Conservation (phyloP, 495 filamentous ascomycete species). For the Penicillium flavigenum region DNA sequence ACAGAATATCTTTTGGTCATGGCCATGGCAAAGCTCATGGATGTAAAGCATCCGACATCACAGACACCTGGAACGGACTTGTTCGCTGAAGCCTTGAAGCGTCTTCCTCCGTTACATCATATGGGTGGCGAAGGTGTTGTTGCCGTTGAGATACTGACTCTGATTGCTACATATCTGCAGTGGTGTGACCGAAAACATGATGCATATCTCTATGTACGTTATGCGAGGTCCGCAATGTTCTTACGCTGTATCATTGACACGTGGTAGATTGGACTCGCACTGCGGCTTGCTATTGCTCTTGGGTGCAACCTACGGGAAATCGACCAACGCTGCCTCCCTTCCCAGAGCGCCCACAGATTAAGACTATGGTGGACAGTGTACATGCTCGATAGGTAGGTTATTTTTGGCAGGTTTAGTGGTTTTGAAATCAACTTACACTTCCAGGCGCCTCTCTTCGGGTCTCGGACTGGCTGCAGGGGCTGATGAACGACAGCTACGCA, state of each 20-base stretch:
- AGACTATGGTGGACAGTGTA: slow-evolving; percentile 30
- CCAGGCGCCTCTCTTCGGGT: slow-evolving; percentile 24
- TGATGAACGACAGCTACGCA: slow-evolving; percentile 23
- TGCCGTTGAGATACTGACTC: slow-evolving; percentile 24
- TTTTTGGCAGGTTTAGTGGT: neutral
- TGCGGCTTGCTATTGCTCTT: slow-evolving; percentile 26
- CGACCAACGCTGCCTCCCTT: slow-evolving; percentile 22
- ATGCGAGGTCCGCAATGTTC: too few species aligned
- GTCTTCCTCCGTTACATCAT: slow-evolving; percentile 21
- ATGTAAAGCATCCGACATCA: slow-evolving; percentile 20
- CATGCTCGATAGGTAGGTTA: slow-evolving; percentile 26
- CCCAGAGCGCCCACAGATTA: slow-evolving; percentile 21
- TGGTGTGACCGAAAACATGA: slow-evolving; percentile 30
- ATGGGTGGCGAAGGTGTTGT: slow-evolving; percentile 23
- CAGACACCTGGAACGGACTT: slow-evolving; percentile 23
- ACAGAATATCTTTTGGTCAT: slow-evolving; percentile 30
- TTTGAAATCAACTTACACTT: neutral
- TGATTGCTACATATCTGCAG: slow-evolving; percentile 26
- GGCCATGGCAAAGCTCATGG: slow-evolving; percentile 30
- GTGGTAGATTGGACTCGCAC: slow-evolving; percentile 23
- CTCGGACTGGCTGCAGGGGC: slow-evolving; percentile 28
- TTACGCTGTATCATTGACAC: neutral
- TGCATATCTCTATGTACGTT: slow-evolving; percentile 25
- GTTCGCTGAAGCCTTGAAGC: slow-evolving; percentile 25
- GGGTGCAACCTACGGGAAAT: slow-evolving; percentile 20